Evolutionary conservation across 2,329 filamentous ascomycete genomes (phyloP), one percentile per base, ranked within the genome.

Genomic region (Xylaria sp.): DNA sequence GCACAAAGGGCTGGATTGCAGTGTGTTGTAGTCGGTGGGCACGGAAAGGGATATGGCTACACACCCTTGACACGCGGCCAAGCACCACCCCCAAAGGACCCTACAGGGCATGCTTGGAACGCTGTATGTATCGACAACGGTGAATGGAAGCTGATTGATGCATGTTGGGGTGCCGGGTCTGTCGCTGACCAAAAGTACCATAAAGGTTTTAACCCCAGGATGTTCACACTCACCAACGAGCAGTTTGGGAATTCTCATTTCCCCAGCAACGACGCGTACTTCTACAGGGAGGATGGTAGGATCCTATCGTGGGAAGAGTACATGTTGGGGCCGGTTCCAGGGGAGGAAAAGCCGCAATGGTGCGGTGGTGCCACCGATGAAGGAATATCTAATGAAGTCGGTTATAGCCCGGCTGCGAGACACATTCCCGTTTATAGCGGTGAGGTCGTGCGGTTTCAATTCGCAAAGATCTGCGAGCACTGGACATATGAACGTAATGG

Each of bases 141-240:
- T 1, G 88, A 90, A 72, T 98, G 95, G 95, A 97, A 98, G 80
- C 86, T 98, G 1, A 82, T 98, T 58, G 96, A 99, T 76, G 81
- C 92, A 0, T 98, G 95, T 78, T 99, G 96, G 96, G 96, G 96
- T 47, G 93, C 95, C 0, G 95, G 95, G 1, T 84, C 88, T 70
- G 81, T 97, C 9, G 80, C 84, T 51, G 83, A 76, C 18, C 81
- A 86, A 65, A 79, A 83, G 1, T 98, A 94, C 81, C 86, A 86
- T 51, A 87, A 91, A 73, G 78, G 83, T 2, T 97, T 98, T 79
- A 86, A 84, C 0, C 88, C 93, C 0, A 79, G 84, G 8, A 81
- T 87, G 71, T 92, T 92, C 74, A 87, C 82, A 2, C 79, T 82
- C 68, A 79, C 81, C 60, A 98, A 98, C 77, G 91, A 95, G 63